Conservation (phyloP, 2,329 filamentous ascomycete species). For the Botryotinia globosa region DNA sequence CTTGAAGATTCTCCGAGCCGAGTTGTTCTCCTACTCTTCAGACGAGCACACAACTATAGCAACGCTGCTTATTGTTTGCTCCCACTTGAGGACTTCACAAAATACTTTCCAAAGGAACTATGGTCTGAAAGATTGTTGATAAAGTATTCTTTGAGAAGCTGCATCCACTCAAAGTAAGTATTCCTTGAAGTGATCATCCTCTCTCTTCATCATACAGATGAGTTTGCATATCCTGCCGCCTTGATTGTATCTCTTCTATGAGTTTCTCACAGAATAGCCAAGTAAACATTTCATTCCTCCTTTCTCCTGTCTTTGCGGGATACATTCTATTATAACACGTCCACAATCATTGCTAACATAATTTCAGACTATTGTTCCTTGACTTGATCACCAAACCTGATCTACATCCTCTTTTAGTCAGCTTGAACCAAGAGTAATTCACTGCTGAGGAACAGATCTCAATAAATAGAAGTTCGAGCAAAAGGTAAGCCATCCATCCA, state of each 20-base stretch:
- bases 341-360: not conserved
- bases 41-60: not conserved
- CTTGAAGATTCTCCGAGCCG: constrained; percentile 7
- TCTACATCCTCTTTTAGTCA: not conserved
- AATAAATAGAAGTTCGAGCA: too few species aligned
- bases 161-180: not conserved
- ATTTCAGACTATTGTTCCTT: not conserved
- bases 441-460: not conserved
- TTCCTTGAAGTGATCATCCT: not conserved
- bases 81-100: not conserved
- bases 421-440: not conserved
- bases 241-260: not conserved
- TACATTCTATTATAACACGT: not conserved
- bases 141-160: not conserved
- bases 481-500: not conserved
- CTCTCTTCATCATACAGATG: not conserved
- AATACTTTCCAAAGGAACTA: not conserved
- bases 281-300: too few species aligned
- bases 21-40: not conserved
- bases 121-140: not conserved
- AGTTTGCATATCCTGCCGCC: not conserved
- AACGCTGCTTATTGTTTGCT: not conserved
- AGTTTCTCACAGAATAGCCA: not conserved
- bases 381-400: not conserved
- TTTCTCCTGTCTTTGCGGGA: not conserved